Conservation (phyloP, 1,284 basidiomycete species). For the Porodaedalea pini region DNA sequence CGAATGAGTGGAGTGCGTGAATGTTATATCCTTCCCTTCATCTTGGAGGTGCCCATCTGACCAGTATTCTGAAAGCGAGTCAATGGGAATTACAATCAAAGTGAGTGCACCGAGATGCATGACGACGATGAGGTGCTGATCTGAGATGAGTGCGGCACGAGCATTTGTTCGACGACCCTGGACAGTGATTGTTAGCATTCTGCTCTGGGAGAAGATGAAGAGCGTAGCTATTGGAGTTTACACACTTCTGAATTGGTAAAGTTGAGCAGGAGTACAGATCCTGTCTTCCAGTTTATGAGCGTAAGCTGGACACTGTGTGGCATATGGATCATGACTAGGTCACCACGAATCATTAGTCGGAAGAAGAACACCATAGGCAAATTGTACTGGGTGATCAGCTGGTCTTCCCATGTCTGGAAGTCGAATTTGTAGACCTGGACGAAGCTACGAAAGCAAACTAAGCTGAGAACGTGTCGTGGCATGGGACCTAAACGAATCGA, state of each 20-base stretch:
- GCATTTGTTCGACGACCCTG: constrained; percentile 5
- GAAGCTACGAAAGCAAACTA: not conserved
- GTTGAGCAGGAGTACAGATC: not conserved
- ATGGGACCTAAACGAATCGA: not conserved
- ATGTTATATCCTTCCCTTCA: not conserved
- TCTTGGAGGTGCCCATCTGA: not conserved
- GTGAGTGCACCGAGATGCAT: constrained; percentile 7
- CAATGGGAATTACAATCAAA: constrained; percentile 1
- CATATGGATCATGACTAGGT: constrained; percentile 11
- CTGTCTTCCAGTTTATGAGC: constrained; percentile 1
- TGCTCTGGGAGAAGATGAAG: too few species aligned
- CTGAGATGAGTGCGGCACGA: not conserved
- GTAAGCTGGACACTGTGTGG: constrained; percentile 6
- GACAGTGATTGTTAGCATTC: too few species aligned
- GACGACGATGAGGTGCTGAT: constrained; percentile 3
- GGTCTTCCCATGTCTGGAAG: not conserved
- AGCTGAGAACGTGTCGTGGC: not conserved
- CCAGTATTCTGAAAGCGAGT: constrained; percentile 2
- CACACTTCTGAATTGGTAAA: not conserved
- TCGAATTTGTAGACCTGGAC: constrained; percentile 2
- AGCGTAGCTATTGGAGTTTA: too few species aligned
- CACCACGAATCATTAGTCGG: constrained; percentile 5
- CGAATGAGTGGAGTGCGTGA: not conserved
- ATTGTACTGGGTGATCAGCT: not conserved
- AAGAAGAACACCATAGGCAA: constrained; percentile 6